Base-by-base conservation (phyloP, 2,329 filamentous ascomycete genomes). In the Aspergillus awamori region DNA sequence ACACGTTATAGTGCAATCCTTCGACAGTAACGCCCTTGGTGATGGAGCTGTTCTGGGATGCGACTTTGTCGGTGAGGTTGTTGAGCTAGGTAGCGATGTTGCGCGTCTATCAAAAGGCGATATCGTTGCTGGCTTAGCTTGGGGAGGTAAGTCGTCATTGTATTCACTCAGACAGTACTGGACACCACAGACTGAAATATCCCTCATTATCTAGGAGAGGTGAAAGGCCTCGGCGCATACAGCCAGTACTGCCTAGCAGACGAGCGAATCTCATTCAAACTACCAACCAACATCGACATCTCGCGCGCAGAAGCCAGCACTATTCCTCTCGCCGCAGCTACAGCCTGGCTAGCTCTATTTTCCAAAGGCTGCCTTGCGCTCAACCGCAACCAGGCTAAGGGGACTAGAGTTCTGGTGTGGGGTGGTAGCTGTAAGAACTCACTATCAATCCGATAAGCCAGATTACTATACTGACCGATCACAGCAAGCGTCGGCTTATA, bases 221-320 rank as follows among this genome's bases (percentile, higher is more conserved):
- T 53, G 22, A 63, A 62, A 24, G 74, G 75, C 0, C 57, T 78
- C 1, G 79, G 79, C 1, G 79, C 70, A 0, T 80, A 77, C 60
- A 73, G 73, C 49, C 67, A 79, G 59, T 80, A 81, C 20, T 62
- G 56, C 15, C 11, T 82, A 2, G 79, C 78, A 0, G 74, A 82
- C 39, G 74, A 80, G 48, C 59, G 64, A 5, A 79, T 81, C 56
- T 77, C 71, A 58, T 81, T 80, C 65, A 72, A 72, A 8, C 59
- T 81, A 0, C 78, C 79, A 0, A 28, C 58, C 1, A 63, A 53
- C 1, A 71, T 78, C 10, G 63, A 54, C 0, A 71, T 79, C 11
- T 65, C 71, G 0, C 65, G 55, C 0, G 70, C 69, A 15, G 63
- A 78, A 33, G 79, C 76, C 5, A 72, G 72, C 2, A 79, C 80